These are phyloP conservation scores for Brassica incana DNA, from an alignment of 345 rosid species.

Conservation along the genomic window DNA sequence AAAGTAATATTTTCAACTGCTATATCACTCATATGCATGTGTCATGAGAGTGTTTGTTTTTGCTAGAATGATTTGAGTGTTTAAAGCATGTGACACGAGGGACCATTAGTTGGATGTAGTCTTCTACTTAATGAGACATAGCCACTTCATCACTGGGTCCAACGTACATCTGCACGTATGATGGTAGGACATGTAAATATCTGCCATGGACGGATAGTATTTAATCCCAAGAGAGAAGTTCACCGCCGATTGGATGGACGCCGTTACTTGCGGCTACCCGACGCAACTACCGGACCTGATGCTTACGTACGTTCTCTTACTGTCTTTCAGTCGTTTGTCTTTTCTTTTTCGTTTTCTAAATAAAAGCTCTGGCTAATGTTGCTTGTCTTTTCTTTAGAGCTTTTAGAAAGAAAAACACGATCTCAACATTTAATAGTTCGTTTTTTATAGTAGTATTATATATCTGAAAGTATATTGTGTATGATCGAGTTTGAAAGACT, in stretches of 20 bases:
- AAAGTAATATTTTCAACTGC: neutral
- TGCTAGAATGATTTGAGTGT: neutral
- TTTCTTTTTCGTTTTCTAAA: neutral
- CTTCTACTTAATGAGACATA: neutral
- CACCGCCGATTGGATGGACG: slow-evolving; percentile 22
- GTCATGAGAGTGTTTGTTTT: slow-evolving; percentile 1
- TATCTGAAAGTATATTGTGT: neutral
- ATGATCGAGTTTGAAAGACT: neutral
- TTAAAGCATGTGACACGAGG: slow-evolving; percentile 18
- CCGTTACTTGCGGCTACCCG: slow-evolving; percentile 35
- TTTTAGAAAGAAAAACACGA: neutral
- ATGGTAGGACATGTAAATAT: neutral
- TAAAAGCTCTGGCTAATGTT: neutral
- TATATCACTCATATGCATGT: neutral
- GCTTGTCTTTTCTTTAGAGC: neutral
- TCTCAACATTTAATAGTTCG: neutral
- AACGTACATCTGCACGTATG: neutral
- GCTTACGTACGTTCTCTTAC: slow-evolving; percentile 9
- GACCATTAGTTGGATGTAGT: neutral
- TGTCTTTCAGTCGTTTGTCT: neutral
- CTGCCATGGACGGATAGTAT: slow-evolving; percentile 7
- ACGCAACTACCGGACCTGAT: slow-evolving; percentile 40
- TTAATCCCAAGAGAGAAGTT: neutral
- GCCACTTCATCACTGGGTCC: neutral
- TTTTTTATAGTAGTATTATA: no score